Evolutionary conservation across 177 flowering plant genomes (phyloP), one percentile per base, ranked within the genome.

Genomic region (Tripterygium wilfordii): DNA sequence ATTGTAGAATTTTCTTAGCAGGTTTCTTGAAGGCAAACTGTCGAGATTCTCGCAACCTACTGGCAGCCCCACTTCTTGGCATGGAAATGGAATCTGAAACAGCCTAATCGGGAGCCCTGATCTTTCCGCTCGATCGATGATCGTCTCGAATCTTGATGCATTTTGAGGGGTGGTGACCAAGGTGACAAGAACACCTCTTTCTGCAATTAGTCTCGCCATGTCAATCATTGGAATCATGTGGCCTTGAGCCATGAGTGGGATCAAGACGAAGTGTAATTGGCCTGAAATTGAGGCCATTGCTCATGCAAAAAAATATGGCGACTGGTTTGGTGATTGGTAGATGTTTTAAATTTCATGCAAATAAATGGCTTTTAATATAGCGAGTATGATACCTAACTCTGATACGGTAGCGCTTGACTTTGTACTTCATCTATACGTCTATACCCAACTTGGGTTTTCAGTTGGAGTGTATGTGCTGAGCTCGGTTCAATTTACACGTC

Each of bases 191-290:
- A 54, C 59, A 2, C 67, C 69, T 0, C 49, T 67, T 32, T 47
- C 31, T 2, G 75, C 75, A 16, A 77, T 19, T 2, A 73, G 16
- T 21, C 54, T 70, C 22, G 74, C 70, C 38, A 77, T 61, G 65
- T 77, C 83, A 1, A 70, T 52, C 62, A 74, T 46, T 21, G 83
- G 83, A 15, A 77, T 71, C 45, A 62, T 45, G 55, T 77, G 83
- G 45, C 83, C 75, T 49, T 64, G 79, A 1, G 75, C 59, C 77
- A 74, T 54, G 23, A 77, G 53, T 6, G 78, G 82, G 17, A 70
- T 33, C 7, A 76, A 19, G 5, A 70, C 61, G 28, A 73, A 73
- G 58, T 73, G 82, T 28, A 31, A 62, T 36, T 26, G 47, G 33
- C 16, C 26, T 2, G 37, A 1, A 7, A 2, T 45, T 42, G 62